Evolutionary conservation across 768 basidiomycete genomes (phyloP).

Genomic region (Tylopilus rubrobrunneus): DNA sequence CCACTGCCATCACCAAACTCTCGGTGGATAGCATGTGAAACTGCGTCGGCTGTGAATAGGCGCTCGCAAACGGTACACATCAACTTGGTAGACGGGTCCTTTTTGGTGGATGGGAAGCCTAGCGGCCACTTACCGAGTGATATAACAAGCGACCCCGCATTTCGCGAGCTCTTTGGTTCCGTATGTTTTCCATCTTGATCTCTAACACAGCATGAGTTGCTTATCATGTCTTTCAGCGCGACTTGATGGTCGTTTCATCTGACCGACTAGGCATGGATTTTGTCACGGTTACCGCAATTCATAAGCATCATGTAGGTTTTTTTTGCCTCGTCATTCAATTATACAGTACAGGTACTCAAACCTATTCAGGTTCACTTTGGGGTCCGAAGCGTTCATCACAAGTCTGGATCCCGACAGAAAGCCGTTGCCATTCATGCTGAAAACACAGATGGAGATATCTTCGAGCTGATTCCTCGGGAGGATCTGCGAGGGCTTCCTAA

Average conservation of each 20-base stretch:
- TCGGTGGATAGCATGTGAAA: slow-evolving; percentile 22
- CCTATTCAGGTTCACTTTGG: slow-evolving; percentile 20
- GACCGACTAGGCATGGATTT: slow-evolving; percentile 27
- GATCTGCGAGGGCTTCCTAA: background rate
- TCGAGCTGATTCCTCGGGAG: slow-evolving; percentile 6
- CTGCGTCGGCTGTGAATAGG: slow-evolving; percentile 3
- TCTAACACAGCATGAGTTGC: background rate
- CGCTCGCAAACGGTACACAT: slow-evolving; percentile 20
- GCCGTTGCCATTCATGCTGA: background rate
- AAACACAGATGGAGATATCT: background rate
- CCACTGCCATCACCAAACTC: slow-evolving; percentile 8
- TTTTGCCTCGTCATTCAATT: background rate
- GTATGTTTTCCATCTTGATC: slow-evolving; percentile 6
- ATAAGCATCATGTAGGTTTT: background rate
- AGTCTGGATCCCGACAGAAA: background rate
- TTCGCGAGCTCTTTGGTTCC: slow-evolving; percentile 18
- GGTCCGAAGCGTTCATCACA: background rate
- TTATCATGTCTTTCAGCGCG: background rate
- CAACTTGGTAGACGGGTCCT: slow-evolving; percentile 23
- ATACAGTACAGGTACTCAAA: background rate
- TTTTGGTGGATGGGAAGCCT: slow-evolving; percentile 27
- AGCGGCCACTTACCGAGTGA: slow-evolving; percentile 15
- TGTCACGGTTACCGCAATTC: slow-evolving; percentile 16
- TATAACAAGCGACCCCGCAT: slow-evolving; percentile 18
- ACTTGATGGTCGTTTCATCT: background rate